A percentile compares a stretch with the other conserved stretches of the same genome.
Conservation (phyloP, 306 rosid species). For the Prunus kanzakura region DNA sequence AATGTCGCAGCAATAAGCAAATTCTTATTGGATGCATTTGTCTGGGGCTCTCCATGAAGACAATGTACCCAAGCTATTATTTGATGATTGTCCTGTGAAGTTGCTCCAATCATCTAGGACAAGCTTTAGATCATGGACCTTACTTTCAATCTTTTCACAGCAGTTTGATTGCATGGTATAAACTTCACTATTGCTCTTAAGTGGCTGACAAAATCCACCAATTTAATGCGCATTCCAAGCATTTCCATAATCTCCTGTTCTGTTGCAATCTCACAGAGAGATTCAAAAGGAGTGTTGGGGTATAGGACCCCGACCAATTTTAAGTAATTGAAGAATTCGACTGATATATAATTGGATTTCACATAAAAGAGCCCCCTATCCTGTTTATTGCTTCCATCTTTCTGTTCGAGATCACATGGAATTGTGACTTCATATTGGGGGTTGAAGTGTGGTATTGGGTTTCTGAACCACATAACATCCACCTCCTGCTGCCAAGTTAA, state of each 20-base stretch:
- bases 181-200: slow-evolving; percentile 21
- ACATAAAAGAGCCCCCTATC: slow-evolving; percentile 43
- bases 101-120: slow-evolving; percentile 53
- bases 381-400: not conserved
- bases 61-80: slow-evolving; percentile 14
- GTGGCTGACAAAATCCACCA: slow-evolving; percentile 46
- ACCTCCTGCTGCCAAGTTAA: slow-evolving; percentile 40
- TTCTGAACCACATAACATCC: slow-evolving; percentile 59
- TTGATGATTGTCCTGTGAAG: slow-evolving; percentile 19
- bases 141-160: slow-evolving; percentile 40
- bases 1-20: not conserved
- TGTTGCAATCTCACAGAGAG: slow-evolving; percentile 30
- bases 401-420: slow-evolving; percentile 28
- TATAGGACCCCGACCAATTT: slow-evolving; percentile 24
- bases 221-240: slow-evolving; percentile 15
- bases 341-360: slow-evolving; percentile 28
- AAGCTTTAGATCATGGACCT: slow-evolving; percentile 51
- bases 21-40: slow-evolving; percentile 31
- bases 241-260: slow-evolving; percentile 5
- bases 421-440: slow-evolving; percentile 20
- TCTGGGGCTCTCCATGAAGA: slow-evolving; percentile 40
- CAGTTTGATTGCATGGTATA: slow-evolving; percentile 52
- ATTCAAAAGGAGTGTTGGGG: slow-evolving; percentile 21
- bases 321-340: slow-evolving; percentile 38
- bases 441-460: slow-evolving; percentile 38